These are phyloP conservation scores for Sugiyamaella chiloensis DNA, from an alignment of 805 yeast genomes.

Conservation along the genomic window DNA sequence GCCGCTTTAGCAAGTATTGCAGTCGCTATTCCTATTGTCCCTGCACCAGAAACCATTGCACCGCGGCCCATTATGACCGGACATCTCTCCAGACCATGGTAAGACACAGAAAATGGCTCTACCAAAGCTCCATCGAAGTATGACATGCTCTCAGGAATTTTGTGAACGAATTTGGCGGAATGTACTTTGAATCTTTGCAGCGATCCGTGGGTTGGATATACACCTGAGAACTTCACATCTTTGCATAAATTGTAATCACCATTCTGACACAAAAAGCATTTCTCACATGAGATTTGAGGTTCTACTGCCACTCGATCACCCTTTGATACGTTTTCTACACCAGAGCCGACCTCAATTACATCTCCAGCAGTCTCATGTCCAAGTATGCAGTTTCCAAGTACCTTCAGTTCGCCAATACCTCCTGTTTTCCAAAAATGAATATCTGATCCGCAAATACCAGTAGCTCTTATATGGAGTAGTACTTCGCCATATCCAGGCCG, in stretches of 20 bases:
- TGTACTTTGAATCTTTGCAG: constrained; percentile 36
- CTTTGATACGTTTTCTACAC: constrained; percentile 42
- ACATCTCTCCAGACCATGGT: constrained; percentile 50
- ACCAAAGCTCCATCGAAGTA: constrained; percentile 54
- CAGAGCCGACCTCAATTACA: constrained; percentile 48
- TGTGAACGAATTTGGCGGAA: constrained; percentile 38
- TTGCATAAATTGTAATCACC: constrained; percentile 40
- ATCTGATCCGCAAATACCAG: constrained; percentile 77
- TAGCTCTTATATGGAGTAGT: constrained; percentile 54
- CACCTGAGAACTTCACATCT: constrained; percentile 35
- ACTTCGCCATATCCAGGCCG: constrained; percentile 45
- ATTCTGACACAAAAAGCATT: constrained; percentile 34
- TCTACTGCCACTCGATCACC: constrained; percentile 46
- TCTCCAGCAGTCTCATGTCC: constrained; percentile 58
- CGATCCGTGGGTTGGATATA: constrained; percentile 38
- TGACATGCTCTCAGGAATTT: constrained; percentile 40
- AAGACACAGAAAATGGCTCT: constrained; percentile 54
- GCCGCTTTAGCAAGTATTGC: constrained; percentile 48
- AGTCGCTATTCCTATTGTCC: constrained; percentile 56
- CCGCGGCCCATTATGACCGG: constrained; percentile 49
- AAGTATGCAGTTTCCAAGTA: constrained; percentile 57
- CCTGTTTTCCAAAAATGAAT: constrained; percentile 68
- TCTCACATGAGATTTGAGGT: constrained; percentile 53
- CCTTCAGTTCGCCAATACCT: constrained; percentile 55
- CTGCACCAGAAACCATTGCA: constrained; percentile 51